Conservation (phyloP, 805 yeast species). For the Spathaspora passalidarum region DNA sequence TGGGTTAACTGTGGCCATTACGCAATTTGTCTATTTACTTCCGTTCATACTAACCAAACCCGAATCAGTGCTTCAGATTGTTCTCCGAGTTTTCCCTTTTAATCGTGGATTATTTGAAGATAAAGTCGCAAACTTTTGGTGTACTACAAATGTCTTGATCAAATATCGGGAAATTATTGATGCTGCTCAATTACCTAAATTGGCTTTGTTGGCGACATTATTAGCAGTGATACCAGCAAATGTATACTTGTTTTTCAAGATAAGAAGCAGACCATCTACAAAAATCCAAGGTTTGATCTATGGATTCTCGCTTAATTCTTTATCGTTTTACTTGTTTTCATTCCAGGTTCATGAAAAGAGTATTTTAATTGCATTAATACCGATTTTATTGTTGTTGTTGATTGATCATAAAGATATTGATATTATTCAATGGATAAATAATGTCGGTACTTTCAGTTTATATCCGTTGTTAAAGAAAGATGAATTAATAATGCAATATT, state of each 20-base stretch:
- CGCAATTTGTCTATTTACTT: slow-evolving; percentile 49
- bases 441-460: slow-evolving; percentile 78
- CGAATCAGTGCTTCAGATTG: slow-evolving; percentile 41
- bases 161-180: slow-evolving; percentile 62
- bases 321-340: slow-evolving; percentile 86
- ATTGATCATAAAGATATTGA: slow-evolving; percentile 60
- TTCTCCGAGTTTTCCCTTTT: slow-evolving; percentile 82
- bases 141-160: slow-evolving; percentile 77
- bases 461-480: slow-evolving; percentile 85
- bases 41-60: slow-evolving; percentile 56
- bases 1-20: slow-evolving; percentile 57
- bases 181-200: slow-evolving; percentile 53
- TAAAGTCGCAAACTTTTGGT: slow-evolving; percentile 97
- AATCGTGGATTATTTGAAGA: slow-evolving; percentile 94
- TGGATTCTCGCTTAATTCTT: slow-evolving; percentile 78
- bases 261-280: slow-evolving; percentile 13
- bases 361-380: slow-evolving; percentile 82
- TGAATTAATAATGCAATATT: slow-evolving; percentile 68
- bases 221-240: slow-evolving; percentile 31
- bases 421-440: slow-evolving; percentile 82
- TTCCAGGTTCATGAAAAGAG: slow-evolving; percentile 97
- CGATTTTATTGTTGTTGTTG: slow-evolving; percentile 66
- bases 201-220: slow-evolving; percentile 55
- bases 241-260: slow-evolving; percentile 34
- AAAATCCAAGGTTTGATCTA: slow-evolving; percentile 36